Conservation (phyloP, 495 filamentous ascomycete species). For the Aspergillus leporis region DNA sequence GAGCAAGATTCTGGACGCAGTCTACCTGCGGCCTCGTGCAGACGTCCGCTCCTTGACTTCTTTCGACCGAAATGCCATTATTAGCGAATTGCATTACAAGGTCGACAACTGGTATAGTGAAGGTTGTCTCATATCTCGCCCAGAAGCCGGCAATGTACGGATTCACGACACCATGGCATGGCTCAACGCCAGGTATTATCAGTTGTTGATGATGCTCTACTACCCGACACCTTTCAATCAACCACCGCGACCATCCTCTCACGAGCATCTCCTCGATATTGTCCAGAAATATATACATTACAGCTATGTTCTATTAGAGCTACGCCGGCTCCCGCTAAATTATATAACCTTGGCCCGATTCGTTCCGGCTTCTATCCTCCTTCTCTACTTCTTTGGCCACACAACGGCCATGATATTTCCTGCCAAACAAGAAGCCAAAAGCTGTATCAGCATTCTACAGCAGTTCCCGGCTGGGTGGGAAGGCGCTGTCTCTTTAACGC, state of each 20-base stretch:
- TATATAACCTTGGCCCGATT: conserved; percentile 1
- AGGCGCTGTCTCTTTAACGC: not conserved
- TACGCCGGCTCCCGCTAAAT: conserved; percentile 2
- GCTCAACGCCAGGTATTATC: conserved; percentile 9
- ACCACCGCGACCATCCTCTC: not conserved
- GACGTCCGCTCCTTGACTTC: not conserved
- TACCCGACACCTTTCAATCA: conserved; percentile 7
- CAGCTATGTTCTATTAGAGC: conserved; percentile 1
- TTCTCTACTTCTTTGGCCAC: not conserved
- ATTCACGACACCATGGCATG: conserved; percentile 10
- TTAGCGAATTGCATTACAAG: not conserved
- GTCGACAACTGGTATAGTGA: conserved; percentile 11
- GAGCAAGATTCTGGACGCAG: not conserved
- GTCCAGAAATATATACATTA: conserved; percentile 8
- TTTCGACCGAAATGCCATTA: conserved; percentile 1
- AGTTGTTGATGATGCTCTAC: conserved; percentile 3
- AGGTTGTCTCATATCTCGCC: conserved; percentile 4
- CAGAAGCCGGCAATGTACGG: conserved; percentile 6
- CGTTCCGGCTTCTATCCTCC: not conserved
- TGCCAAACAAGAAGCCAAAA: not conserved
- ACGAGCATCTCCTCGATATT: not conserved
- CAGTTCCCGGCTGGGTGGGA: conserved; percentile 1
- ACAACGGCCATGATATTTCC: not conserved
- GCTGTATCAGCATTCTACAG: not conserved
- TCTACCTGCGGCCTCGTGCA: not conserved